A percentile compares a stretch with the other conserved stretches of the same genome.
These are phyloP conservation scores for Candida glaebosa DNA, from an alignment of 805 yeast species.

Conservation along the genomic window DNA sequence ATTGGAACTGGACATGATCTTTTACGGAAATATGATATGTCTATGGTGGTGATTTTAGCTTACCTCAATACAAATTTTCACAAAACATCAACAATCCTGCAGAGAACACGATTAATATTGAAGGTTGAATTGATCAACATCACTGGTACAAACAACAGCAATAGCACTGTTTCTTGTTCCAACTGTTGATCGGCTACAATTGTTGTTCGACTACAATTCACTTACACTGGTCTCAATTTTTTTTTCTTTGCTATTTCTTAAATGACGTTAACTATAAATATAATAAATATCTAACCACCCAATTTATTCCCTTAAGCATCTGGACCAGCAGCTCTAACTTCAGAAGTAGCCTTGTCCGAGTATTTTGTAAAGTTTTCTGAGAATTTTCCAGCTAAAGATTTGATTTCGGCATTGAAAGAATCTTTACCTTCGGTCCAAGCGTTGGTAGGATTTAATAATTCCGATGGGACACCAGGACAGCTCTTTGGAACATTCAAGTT, in stretches of 20 bases:
- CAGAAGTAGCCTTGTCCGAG: slow-evolving; percentile 74
- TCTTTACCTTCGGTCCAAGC: slow-evolving; percentile 60
- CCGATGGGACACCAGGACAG: slow-evolving; percentile 78
- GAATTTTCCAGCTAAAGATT: slow-evolving; percentile 71
- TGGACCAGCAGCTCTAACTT: slow-evolving; percentile 94
- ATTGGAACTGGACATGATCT: slow-evolving; percentile 1
- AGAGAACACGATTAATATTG: not conserved
- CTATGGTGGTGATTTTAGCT: not conserved
- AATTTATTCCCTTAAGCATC: slow-evolving; percentile 20
- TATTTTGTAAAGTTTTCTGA: slow-evolving; percentile 85
- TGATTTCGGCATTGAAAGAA: slow-evolving; percentile 38
- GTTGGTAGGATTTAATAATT: slow-evolving; percentile 80
- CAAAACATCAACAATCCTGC: slow-evolving; percentile 2
- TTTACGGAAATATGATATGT: not conserved
- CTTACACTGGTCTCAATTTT: not conserved
- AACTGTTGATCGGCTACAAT: too few species aligned
- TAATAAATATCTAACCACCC: slow-evolving; percentile 2
- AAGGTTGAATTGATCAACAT: too few species aligned
- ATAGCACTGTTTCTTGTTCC: too few species aligned
- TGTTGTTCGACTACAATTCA: not conserved
- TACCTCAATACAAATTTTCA: not conserved
- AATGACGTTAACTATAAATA: not conserved
- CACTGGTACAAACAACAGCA: too few species aligned
- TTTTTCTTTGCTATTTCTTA: not conserved
- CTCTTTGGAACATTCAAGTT: slow-evolving; percentile 82